Evolutionary conservation across 2,329 filamentous ascomycete species (phyloP), one percentile per base, ranked within the genome.

Genomic region (Saccharata proteae): DNA sequence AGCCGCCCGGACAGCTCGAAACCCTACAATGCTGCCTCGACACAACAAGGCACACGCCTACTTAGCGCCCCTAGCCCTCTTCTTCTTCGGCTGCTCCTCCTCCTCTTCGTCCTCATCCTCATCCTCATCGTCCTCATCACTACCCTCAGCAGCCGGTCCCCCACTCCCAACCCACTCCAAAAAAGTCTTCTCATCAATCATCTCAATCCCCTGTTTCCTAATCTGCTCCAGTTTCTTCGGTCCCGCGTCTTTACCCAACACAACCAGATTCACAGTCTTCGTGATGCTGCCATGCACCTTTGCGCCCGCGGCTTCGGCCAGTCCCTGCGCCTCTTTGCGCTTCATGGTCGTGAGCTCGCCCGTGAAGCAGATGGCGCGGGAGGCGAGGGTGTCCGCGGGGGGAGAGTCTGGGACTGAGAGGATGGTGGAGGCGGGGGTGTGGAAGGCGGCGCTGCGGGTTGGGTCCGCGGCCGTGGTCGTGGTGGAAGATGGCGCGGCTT

Each of bases 11-110:
- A n/a, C 36, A 42, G 11, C 41, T 44, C 14, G 15, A 19, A 3
- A 25, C n/a, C n/a, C n/a, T 24, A 4, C 29, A 21, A 10, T 28
- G 42, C 26, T 39, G 42, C 15, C 34, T 39, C 23, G 28, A 43
- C 10, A 7, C 6, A 5, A 44, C 42, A 6, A 40, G 36, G 8
- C 3, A 25, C 12, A 10, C 17, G 15, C 21, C 12, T 3, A 16
- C 30, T 27, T 32, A 12, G 23, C 23, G 23, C 17, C 27, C 30
- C 15, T 32, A 6, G 26, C n/a, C 17, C 16, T 22, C 28, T 29
- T 29, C 28, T 22, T 29, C 10, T 22, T 22, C 7, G 18, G 16
- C 7, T 11, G 22, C 7, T 4, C n/a, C n/a, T 21, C 19, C 19
- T 7, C n/a, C 7, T 16, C 18, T 6, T 19, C 24, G 13, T 22